phyloP scores from a whole-genome alignment of 1,139 yeast species.

The Pichia sorboxylosa region DNA sequence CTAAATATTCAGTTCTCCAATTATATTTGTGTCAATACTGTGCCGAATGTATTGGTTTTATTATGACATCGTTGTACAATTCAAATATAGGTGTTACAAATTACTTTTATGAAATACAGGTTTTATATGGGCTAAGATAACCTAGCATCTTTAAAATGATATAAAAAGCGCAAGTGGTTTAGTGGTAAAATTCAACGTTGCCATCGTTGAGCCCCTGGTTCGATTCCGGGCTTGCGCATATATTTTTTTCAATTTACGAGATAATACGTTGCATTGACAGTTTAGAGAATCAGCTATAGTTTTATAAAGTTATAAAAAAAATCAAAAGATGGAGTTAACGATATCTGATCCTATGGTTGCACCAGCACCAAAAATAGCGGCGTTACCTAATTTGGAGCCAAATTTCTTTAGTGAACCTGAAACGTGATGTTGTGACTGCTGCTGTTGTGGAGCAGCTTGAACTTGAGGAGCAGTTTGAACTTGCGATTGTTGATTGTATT shows the following conservation, averaged over 20 bases:
- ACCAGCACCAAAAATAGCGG: conserved; percentile 95
- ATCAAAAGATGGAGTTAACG: conserved; percentile 62
- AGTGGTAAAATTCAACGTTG: conserved; percentile 13
- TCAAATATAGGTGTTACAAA: too few species aligned
- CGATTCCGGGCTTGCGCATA: conserved; percentile 12
- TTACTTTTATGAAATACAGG: too few species aligned
- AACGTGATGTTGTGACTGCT: conserved; percentile 9
- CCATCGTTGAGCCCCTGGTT: conserved; percentile 13
- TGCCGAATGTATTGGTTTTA: too few species aligned
- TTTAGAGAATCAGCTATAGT: too few species aligned
- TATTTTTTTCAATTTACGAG: neutral
- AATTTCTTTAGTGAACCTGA: conserved; percentile 41
- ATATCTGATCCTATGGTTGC: conserved; percentile 86
- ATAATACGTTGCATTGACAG: too few species aligned
- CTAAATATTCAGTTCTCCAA: too few species aligned
- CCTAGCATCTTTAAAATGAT: too few species aligned
- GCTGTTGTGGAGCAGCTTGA: conserved; percentile 2
- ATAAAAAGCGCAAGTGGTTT: conserved; percentile 10
- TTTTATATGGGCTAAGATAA: too few species aligned
- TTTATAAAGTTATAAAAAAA: too few species aligned
- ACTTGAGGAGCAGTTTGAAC: conserved; percentile 11
- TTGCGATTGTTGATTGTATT: conserved; percentile 10
- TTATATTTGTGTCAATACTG: too few species aligned
- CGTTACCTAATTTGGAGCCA: conserved; percentile 81
- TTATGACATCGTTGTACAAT: too few species aligned